Percentiles rank a stretch among this genome's conserved stretches.
phyloP scores from a whole-genome alignment of 1,284 basidiomycete genomes.

The Irpex rosettiformis region DNA sequence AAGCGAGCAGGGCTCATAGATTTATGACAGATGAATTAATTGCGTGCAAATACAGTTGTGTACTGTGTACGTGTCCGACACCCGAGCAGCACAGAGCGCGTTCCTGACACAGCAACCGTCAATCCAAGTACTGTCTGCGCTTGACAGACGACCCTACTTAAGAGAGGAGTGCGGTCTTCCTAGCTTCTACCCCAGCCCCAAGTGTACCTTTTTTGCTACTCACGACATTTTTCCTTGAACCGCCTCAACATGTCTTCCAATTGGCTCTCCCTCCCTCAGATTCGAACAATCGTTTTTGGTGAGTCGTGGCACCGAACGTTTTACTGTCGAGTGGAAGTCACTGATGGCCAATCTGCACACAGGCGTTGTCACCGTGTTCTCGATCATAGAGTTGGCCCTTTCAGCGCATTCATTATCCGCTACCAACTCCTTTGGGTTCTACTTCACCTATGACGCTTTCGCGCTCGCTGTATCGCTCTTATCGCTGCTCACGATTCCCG shows the following conservation, averaged over 20 bases:
- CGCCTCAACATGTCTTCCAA: neutral
- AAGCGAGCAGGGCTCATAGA: neutral
- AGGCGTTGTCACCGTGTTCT: constrained; percentile 14
- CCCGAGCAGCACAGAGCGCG: neutral
- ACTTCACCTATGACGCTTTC: constrained; percentile 19
- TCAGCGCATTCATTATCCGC: constrained; percentile 19
- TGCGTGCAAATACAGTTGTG: neutral
- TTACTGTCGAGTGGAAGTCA: neutral
- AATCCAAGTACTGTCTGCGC: neutral
- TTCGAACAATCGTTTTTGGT: constrained; percentile 5
- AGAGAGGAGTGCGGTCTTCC: no score
- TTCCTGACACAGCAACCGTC: neutral
- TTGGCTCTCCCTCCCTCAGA: neutral
- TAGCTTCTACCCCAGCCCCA: no score
- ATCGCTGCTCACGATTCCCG: constrained; percentile 21
- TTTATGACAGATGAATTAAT: neutral
- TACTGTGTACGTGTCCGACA: neutral
- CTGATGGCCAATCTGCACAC: neutral
- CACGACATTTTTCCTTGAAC: neutral
- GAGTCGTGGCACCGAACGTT: neutral
- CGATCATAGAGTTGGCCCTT: constrained; percentile 20
- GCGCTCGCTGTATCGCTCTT: constrained; percentile 21
- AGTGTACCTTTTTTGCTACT: neutral
- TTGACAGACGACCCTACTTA: neutral
- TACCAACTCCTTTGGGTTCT: constrained; percentile 12